phyloP scores from a whole-genome alignment of 176 grass and related monocot species.

The Oryza glumipatula region DNA sequence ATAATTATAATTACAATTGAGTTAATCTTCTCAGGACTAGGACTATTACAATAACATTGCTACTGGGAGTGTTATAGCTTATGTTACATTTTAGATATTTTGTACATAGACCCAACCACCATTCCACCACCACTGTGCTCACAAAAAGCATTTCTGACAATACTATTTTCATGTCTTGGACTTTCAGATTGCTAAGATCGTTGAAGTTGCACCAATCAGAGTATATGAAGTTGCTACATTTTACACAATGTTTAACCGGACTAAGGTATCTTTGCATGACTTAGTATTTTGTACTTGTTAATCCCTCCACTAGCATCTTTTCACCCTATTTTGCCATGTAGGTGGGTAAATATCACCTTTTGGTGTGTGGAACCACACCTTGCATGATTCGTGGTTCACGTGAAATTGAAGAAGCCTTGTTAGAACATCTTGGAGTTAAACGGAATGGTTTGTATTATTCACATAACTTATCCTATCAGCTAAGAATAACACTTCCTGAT shows the following conservation, averaged over 20 bases:
- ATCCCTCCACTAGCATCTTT: not conserved
- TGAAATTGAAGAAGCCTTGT: constrained; percentile 84
- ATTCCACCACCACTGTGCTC: not conserved
- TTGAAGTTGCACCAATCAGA: constrained; percentile 87
- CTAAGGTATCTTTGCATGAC: constrained; percentile 62
- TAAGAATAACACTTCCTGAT: constrained; percentile 9
- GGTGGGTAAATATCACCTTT: constrained; percentile 98
- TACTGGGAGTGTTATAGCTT: not conserved
- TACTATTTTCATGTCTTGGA: not conserved
- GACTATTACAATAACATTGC: not conserved
- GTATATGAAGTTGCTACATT: constrained; percentile 99
- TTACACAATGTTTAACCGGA: constrained; percentile 95
- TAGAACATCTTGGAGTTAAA: constrained; percentile 96
- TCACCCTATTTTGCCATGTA: constrained; percentile 40
- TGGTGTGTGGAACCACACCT: constrained; percentile 98
- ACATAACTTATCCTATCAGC: not conserved
- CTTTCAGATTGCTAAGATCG: constrained; percentile 84
- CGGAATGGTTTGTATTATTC: constrained; percentile 71
- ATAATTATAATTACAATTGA: not conserved
- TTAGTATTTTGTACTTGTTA: constrained; percentile 1
- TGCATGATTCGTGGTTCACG: constrained; percentile 98
- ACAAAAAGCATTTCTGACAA: not conserved
- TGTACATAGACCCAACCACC: not conserved
- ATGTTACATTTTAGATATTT: not conserved
- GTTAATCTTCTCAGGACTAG: not conserved